Conservation (phyloP, 768 basidiomycete species). For the Leccinum rimulosum region DNA sequence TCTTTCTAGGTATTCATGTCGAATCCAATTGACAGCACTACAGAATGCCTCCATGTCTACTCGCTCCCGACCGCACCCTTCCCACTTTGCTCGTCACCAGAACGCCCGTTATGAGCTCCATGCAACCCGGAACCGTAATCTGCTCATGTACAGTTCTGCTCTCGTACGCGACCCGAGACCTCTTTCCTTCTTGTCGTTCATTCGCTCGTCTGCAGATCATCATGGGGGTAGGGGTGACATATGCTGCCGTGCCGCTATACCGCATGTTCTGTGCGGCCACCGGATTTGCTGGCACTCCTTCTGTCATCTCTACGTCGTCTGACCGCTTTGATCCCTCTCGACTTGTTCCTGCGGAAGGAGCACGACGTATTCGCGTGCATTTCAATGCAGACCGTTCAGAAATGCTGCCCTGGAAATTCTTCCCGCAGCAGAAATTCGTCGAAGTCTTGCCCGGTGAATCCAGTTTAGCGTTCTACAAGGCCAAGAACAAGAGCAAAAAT, state of each 20-base stretch:
- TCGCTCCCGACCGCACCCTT: not conserved
- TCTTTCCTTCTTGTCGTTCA: conserved; percentile 1
- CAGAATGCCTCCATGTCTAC: conserved; percentile 17
- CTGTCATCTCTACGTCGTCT: conserved; percentile 59
- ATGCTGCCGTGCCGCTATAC: conserved; percentile 96
- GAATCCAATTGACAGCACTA: not conserved
- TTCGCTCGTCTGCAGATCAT: conserved; percentile 54
- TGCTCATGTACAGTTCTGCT: conserved; percentile 84
- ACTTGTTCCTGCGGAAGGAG: conserved; percentile 68
- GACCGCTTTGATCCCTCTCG: conserved; percentile 83
- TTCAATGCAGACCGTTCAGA: conserved; percentile 94
- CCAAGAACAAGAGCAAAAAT: conserved; percentile 77
- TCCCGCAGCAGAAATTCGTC: conserved; percentile 86
- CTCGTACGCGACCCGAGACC: conserved; percentile 49
- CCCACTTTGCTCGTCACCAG: conserved; percentile 19
- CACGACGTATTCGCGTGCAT: conserved; percentile 83
- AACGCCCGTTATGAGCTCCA: conserved; percentile 42
- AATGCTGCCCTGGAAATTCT: conserved; percentile 89
- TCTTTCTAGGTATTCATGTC: not conserved
- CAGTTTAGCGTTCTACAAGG: conserved; percentile 93
- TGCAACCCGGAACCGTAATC: conserved; percentile 61
- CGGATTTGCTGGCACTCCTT: conserved; percentile 93
- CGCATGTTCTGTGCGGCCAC: conserved; percentile 98
- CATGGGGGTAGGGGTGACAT: conserved; percentile 79
- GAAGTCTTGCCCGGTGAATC: conserved; percentile 94